Conservation (phyloP, 139 green algal species). For the Chlamydomonas sp. region DNA sequence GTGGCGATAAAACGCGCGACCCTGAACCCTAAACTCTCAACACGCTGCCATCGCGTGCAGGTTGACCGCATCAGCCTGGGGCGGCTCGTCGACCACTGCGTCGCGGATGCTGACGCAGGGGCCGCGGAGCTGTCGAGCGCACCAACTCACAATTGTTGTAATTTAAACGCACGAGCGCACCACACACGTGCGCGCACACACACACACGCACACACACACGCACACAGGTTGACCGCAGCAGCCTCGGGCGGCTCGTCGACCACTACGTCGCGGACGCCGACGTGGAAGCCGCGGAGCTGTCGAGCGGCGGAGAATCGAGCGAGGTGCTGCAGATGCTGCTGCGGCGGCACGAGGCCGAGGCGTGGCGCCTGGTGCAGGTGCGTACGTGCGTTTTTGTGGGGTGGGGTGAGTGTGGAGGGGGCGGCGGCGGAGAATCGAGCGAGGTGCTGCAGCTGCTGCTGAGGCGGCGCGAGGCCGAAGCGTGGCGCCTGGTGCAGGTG, state of each 20-base stretch:
- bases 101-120: neutral
- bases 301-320: neutral
- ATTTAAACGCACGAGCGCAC: no score
- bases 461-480: slow-evolving; percentile 43
- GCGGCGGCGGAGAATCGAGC: neutral
- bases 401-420: no score
- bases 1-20: no score
- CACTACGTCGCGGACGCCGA: neutral
- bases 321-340: neutral
- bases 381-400: slow-evolving; percentile 14
- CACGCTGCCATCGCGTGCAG: no score
- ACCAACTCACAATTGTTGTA: no score
- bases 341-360: slow-evolving; percentile 44
- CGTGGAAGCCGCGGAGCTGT: neutral
- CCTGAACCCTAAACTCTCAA: no score
- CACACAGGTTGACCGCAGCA: neutral
- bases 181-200: no score
- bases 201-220: no score
- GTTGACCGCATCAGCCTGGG: neutral
- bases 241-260: neutral
- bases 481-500: slow-evolving; percentile 64
- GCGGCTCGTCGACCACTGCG: neutral
- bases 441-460: neutral
- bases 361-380: slow-evolving; percentile 64
- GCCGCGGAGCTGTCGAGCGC: neutral